Evolutionary conservation across 805 yeast species (phyloP).

Genomic region (Lachancea waltii): DNA sequence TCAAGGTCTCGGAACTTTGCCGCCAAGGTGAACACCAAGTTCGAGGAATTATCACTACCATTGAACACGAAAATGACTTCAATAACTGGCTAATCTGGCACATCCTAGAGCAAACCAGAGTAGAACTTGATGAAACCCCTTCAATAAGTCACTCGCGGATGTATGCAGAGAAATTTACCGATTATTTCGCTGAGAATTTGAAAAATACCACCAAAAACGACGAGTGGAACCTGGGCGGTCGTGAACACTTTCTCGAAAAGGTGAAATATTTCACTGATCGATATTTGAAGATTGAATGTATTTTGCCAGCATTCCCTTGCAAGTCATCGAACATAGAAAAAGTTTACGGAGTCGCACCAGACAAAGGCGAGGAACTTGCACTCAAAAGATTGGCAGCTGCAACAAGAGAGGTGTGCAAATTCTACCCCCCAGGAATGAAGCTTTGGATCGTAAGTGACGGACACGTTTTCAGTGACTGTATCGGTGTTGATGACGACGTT

Average conservation of each 20-base stretch:
- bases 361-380: slow-evolving; percentile 46
- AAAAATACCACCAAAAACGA: slow-evolving; percentile 44
- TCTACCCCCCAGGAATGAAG: slow-evolving; percentile 51
- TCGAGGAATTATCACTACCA: slow-evolving; percentile 35
- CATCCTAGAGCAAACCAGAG: slow-evolving; percentile 33
- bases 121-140: slow-evolving; percentile 21
- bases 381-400: slow-evolving; percentile 34
- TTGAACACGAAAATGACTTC: slow-evolving; percentile 28
- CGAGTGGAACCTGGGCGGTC: slow-evolving; percentile 45
- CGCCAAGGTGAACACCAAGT: slow-evolving; percentile 29
- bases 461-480: slow-evolving; percentile 58
- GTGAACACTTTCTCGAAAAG: slow-evolving; percentile 37
- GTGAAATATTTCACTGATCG: slow-evolving; percentile 45
- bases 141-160: slow-evolving; percentile 8
- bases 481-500: slow-evolving; percentile 52
- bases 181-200: slow-evolving; percentile 40
- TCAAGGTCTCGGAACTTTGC: slow-evolving; percentile 33
- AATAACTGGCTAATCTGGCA: slow-evolving; percentile 36
- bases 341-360: slow-evolving; percentile 45
- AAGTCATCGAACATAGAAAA: slow-evolving; percentile 52
- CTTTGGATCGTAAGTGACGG: slow-evolving; percentile 58
- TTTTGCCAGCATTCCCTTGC: slow-evolving; percentile 60
- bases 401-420: slow-evolving; percentile 28
- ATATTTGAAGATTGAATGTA: slow-evolving; percentile 44
- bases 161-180: slow-evolving; percentile 33